These are phyloP conservation scores for Verticillium nonalfalfae DNA, from an alignment of 2,329 filamentous ascomycete genomes.

Conservation along the genomic window DNA sequence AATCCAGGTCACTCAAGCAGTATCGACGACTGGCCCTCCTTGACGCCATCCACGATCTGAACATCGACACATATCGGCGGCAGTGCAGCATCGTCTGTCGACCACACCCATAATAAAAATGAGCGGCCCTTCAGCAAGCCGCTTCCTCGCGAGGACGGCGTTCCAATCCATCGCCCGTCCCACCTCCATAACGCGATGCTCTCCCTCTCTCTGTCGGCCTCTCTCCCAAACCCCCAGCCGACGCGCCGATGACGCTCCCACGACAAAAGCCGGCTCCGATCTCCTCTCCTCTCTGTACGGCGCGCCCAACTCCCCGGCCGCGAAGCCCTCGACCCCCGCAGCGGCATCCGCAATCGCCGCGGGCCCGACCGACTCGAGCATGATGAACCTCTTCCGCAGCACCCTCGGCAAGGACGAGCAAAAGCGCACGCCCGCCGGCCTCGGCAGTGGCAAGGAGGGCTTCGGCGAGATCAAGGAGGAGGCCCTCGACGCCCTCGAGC, in stretches of 20 bases:
- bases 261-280: constrained; percentile 7
- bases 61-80: neutral
- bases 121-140: constrained; percentile 35
- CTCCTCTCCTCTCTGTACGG: constrained; percentile 14
- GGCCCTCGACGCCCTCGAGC: constrained; percentile 38
- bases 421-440: constrained; percentile 8
- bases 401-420: constrained; percentile 22
- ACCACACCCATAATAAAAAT: constrained; percentile 20
- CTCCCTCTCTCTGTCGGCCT: constrained; percentile 18
- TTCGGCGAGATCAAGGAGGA: constrained; percentile 4
- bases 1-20: neutral
- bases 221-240: constrained; percentile 30
- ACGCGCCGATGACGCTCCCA: constrained; percentile 14
- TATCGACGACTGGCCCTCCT: neutral
- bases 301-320: neutral
- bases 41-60: neutral
- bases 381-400: constrained; percentile 26
- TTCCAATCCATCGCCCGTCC: constrained; percentile 18
- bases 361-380: neutral
- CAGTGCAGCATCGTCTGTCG: neutral
- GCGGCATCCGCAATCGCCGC: neutral
- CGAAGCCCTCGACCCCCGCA: neutral
- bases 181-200: constrained; percentile 11
- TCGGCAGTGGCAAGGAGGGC: neutral
- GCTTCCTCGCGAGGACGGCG: constrained; percentile 34